These are phyloP conservation scores for Erodium moschatum DNA, from an alignment of 441 rosid species.

Conservation along the genomic window DNA sequence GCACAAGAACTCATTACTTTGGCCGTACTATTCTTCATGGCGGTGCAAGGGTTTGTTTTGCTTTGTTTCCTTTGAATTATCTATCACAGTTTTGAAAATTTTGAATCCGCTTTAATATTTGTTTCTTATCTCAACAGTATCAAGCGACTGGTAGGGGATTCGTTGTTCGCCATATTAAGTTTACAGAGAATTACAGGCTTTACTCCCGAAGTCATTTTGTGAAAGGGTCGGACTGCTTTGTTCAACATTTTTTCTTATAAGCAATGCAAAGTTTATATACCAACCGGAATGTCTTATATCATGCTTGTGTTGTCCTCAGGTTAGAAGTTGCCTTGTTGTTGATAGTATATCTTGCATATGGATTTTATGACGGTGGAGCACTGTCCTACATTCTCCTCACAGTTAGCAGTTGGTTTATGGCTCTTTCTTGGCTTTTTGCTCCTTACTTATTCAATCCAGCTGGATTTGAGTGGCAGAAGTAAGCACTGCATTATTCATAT, in stretches of 20 bases:
- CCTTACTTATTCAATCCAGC: constrained; percentile 97
- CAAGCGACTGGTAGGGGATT: constrained; percentile 99
- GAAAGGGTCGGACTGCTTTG: constrained; percentile 44
- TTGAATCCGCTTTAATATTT: constrained; percentile 23
- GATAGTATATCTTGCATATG: constrained; percentile 81
- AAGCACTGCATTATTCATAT: constrained; percentile 25
- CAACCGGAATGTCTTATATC: constrained; percentile 21
- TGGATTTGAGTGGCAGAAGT: constrained; percentile 99
- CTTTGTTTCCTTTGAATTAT: constrained; percentile 1
- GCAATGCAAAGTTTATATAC: not conserved
- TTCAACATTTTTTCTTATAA: not conserved
- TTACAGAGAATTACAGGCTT: constrained; percentile 90
- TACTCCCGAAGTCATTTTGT: constrained; percentile 98
- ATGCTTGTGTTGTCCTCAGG: constrained; percentile 36
- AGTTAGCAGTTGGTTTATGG: constrained; percentile 98
- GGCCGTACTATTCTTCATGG: constrained; percentile 98
- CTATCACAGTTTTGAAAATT: constrained; percentile 12
- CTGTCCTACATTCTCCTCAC: constrained; percentile 75
- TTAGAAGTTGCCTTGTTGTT: constrained; percentile 77
- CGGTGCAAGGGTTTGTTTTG: constrained; percentile 78
- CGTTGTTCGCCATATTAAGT: constrained; percentile 86
- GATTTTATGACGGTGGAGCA: constrained; percentile 71
- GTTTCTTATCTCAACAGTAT: constrained; percentile 43
- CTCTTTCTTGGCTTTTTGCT: constrained; percentile 93
- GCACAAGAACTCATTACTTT: constrained; percentile 92